Base-by-base conservation (phyloP, 352 stramenopile species). In the Phytophthora tentaculata region DNA sequence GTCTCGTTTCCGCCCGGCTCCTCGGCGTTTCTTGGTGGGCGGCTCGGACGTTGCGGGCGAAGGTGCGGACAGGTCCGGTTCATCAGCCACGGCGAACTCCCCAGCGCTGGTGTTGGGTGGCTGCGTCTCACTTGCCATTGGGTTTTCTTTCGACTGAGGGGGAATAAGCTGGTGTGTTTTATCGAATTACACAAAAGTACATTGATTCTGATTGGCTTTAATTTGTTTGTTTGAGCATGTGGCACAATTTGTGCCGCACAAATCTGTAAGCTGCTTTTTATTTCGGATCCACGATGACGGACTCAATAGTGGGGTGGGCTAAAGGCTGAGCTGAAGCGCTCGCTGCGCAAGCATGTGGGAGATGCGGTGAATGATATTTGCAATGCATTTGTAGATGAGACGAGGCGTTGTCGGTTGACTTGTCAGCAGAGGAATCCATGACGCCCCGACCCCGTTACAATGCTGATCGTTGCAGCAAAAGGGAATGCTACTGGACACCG, bases 1-100 rank as follows among this genome's bases (percentile, higher is more conserved):
- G 54, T 91, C 83, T 22, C 79, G 76, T 48, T 77, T 72, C 17
- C 83, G 83, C 7, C 83, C 83, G 9, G 67, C 58, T 20, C 16
- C 35, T 23, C 50, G 52, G 35, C 71, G 79, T 56, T 86, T 89
- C 67, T 81, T 86, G 52, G 17, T 39, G 23, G 51, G n/a, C 17
- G 41, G 56, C 26, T 71, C 52, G 7, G 29, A 22, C 22, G 23
- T 20, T 23, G 47, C 14, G 5, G 53, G 43, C 17, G 49, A 41
- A 19, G 35, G 14, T 19, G 14, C 35, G 35, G 35, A 14, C 45
- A 57, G 43, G 26, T 10, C 5, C 17, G 45, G 37, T 19, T 71
- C 67, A 14, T 75, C 67, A 3, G 50, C 44, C 20, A 49, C 44
- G 32, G 35, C 22, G 41, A 71, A 68, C 20, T 67, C 49, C 19